Percentiles rank a stretch among this genome's conserved stretches.
Conservation (phyloP, 257 asterid genomes). For the Nicotiana tabacum region DNA sequence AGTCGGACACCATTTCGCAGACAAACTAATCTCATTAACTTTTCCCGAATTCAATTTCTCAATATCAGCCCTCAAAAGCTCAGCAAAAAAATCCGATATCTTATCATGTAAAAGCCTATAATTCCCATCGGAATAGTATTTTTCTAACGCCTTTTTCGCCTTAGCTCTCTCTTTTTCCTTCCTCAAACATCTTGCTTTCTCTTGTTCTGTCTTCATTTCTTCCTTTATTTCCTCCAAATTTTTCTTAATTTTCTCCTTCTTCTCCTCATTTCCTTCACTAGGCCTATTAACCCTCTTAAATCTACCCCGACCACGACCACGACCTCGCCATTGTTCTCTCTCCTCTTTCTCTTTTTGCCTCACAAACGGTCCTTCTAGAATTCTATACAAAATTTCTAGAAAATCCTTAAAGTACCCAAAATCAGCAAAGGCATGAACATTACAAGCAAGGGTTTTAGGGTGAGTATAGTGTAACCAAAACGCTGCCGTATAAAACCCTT, state of each 20-base stretch:
- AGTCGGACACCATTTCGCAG: conserved; percentile 59
- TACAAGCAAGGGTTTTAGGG: conserved; percentile 35
- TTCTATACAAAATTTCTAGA: conserved; percentile 33
- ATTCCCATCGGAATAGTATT: too few relatives aligned
- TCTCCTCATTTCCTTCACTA: too few relatives aligned
- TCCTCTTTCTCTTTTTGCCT: conserved; percentile 3
- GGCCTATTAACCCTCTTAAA: too few relatives aligned
- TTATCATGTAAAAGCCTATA: conserved; percentile 8
- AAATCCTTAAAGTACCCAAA: conserved; percentile 42
- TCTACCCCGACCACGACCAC: too few relatives aligned
- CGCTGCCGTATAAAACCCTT: conserved; percentile 32
- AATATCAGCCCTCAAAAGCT: conserved; percentile 36
- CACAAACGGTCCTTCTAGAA: conserved; percentile 26
- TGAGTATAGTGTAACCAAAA: conserved; percentile 34
- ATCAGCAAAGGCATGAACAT: conserved; percentile 19
- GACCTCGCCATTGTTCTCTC: too few relatives aligned
- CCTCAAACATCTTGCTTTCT: too few relatives aligned
- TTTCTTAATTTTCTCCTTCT: too few relatives aligned
- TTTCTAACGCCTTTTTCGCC: too few relatives aligned
- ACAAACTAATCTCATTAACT: conserved; percentile 31
- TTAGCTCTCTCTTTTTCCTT: too few relatives aligned
- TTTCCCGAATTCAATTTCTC: conserved; percentile 30
- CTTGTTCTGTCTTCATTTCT: too few relatives aligned
- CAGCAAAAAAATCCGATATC: conserved; percentile 30
- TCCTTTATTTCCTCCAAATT: too few relatives aligned